A percentile compares a stretch with the other conserved stretches of the same genome.
Evolutionary conservation across 139 green algal species (phyloP).

Genomic region (Raphidocelis subcapitata): DNA sequence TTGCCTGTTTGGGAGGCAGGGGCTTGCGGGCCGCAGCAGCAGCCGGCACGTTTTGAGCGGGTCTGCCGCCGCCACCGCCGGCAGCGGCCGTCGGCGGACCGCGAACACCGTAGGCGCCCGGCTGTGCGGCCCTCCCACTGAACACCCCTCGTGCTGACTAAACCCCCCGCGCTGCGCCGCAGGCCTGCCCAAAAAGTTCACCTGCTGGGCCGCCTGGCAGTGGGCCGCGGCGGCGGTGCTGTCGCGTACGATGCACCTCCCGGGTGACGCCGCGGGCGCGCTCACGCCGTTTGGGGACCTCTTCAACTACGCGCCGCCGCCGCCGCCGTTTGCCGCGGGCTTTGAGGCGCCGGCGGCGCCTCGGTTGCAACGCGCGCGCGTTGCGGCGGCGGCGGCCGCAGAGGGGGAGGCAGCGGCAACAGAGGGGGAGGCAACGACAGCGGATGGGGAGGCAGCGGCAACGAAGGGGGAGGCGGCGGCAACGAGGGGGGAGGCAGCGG

Average conservation of each 20-base stretch:
- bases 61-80: no score
- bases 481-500: neutral
- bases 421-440: neutral
- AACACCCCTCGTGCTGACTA: no score
- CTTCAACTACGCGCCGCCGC: constrained; percentile 82
- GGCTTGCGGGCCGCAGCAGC: no score
- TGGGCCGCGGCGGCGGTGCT: constrained; percentile 72
- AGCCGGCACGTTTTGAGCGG: no score
- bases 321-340: constrained; percentile 46
- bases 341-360: constrained; percentile 4
- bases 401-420: neutral
- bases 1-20: no score
- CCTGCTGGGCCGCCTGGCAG: constrained; percentile 47
- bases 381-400: constrained; percentile 11
- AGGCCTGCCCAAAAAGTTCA: constrained; percentile 54
- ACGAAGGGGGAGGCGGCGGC: neutral
- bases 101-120: no score
- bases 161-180: neutral
- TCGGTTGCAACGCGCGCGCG: no score
- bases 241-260: constrained; percentile 66
- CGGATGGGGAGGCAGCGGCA: neutral
- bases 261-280: constrained; percentile 46
- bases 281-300: constrained; percentile 87
- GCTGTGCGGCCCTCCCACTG: no score
- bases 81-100: no score